Evolutionary conservation across 352 stramenopile genomes (phyloP), one percentile per base, ranked within the genome.

Genomic region (Phytopythium sindhum): DNA sequence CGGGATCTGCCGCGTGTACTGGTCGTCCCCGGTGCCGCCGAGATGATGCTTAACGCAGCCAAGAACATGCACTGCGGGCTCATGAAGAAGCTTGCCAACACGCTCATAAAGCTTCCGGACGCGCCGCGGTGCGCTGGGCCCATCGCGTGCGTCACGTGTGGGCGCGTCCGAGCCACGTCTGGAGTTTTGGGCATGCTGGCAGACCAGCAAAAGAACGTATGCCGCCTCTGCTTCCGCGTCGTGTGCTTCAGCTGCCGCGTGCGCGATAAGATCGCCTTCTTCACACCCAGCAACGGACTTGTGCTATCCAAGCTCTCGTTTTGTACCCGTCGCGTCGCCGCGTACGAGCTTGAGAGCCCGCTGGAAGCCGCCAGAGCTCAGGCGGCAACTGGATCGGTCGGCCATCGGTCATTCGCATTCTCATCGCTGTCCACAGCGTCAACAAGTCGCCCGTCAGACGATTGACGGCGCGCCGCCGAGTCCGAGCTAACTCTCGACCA

Each of bases 41-140:
- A 73, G 21, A 63, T 58, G 21, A 65, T 80, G 61, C 52, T 72
- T 47, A 60, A 65, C 2, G 57, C 67, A 5, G 28, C 58, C 2
- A 64, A 66, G 33, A 72, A 64, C 28, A 61, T 73, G 26, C 63
- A 69, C 39, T 84, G 76, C 44, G 72, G 73, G 6, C 76, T 77
- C 26, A 76, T 78, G 62, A 74, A 74, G 48, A 85, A 85, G 48
- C 67, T 85, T 31, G 59, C 67, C 28, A 72, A 45, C 37, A 68
- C 70, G 55, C 52, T 75, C 33, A 15, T 51, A 33, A 19, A 60
- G 58, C 52, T 42, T 23, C 21, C 65, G 11, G 67, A 69, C 51
- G 60, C 41, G 21, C 61, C 39, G 21, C 39, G 60, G 11, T 19
- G 19, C 33, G 35, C 26, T 15, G 54, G 54, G 3, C 31, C 50